phyloP scores from a whole-genome alignment of 495 filamentous ascomycete genomes.

The Massariosphaeria phaeospora region DNA sequence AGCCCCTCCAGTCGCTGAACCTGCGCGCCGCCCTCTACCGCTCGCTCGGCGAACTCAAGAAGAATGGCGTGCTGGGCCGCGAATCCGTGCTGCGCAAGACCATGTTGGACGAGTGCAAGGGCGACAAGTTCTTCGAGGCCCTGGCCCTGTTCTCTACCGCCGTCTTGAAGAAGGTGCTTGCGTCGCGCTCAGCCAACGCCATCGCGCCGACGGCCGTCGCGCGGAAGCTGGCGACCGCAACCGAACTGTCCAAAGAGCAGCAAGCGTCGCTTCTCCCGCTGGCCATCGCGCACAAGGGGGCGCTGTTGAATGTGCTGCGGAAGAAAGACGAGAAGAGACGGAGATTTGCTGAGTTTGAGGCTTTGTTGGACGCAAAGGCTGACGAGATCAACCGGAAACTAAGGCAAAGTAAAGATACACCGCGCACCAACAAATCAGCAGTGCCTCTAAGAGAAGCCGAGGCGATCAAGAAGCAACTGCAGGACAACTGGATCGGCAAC shows the following conservation, averaged over 20 bases:
- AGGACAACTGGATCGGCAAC: slow-evolving; percentile 70
- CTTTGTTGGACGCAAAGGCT: slow-evolving; percentile 53
- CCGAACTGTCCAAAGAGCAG: slow-evolving; percentile 54
- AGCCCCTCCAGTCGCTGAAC: slow-evolving; percentile 82
- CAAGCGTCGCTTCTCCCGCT: slow-evolving; percentile 60
- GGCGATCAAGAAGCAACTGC: slow-evolving; percentile 51
- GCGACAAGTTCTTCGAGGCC: slow-evolving; percentile 58
- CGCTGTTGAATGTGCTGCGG: slow-evolving; percentile 50
- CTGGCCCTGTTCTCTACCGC: slow-evolving; percentile 72
- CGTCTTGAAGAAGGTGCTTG: slow-evolving; percentile 65
- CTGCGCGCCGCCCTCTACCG: slow-evolving; percentile 80
- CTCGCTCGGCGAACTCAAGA: slow-evolving; percentile 73
- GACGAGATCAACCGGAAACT: slow-evolving; percentile 43
- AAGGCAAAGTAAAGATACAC: slow-evolving; percentile 11
- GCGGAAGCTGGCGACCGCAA: slow-evolving; percentile 58
- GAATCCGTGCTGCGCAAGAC: slow-evolving; percentile 77
- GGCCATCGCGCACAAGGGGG: slow-evolving; percentile 65
- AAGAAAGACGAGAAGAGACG: slow-evolving; percentile 53
- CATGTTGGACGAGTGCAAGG: slow-evolving; percentile 79
- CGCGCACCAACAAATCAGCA: slow-evolving; percentile 39
- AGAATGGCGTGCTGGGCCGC: slow-evolving; percentile 71
- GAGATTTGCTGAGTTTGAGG: slow-evolving; percentile 53
- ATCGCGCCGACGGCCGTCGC: slow-evolving; percentile 43
- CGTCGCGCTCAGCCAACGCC: slow-evolving; percentile 31
- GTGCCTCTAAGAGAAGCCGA: slow-evolving; percentile 34